phyloP scores from a whole-genome alignment of 345 rosid species.

The Salix caprea region DNA sequence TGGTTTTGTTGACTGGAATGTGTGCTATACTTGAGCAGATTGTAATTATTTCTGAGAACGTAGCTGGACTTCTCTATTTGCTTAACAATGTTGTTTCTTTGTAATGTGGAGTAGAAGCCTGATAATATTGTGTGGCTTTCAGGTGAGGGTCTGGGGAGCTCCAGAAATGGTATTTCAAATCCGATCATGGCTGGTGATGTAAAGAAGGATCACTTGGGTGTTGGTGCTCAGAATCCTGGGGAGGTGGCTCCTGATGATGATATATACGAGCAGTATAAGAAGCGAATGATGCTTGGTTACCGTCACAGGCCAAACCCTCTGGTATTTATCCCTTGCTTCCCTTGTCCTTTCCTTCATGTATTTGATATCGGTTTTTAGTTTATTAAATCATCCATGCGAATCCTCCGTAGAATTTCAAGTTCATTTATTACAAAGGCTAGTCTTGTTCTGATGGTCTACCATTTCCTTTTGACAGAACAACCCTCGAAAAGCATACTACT shows the following conservation, averaged over 20 bases:
- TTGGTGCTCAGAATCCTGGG: conserved; percentile 90
- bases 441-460: background rate
- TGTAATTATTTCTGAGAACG: background rate
- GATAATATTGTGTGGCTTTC: conserved; percentile 14
- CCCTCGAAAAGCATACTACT: conserved; percentile 70
- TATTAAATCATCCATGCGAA: background rate
- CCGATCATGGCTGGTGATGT: conserved; percentile 87
- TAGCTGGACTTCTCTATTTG: background rate
- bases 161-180: conserved; percentile 82
- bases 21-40: background rate
- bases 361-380: background rate
- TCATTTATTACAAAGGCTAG: background rate
- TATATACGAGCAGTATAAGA: conserved; percentile 97
- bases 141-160: conserved; percentile 99
- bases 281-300: conserved; percentile 99
- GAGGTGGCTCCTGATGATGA: conserved; percentile 90
- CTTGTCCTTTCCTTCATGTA: background rate
- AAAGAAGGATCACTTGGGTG: conserved; percentile 85
- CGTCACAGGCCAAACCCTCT: conserved; percentile 90
- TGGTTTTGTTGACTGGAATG: conserved; percentile 1
- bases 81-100: background rate
- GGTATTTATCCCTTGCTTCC: conserved; percentile 34
- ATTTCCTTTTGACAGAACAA: conserved; percentile 42
- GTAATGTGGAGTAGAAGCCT: background rate
- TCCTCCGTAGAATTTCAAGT: background rate